These are phyloP conservation scores for Crucihimalaya himalaica DNA, from an alignment of 345 rosid genomes.

Conservation along the genomic window DNA sequence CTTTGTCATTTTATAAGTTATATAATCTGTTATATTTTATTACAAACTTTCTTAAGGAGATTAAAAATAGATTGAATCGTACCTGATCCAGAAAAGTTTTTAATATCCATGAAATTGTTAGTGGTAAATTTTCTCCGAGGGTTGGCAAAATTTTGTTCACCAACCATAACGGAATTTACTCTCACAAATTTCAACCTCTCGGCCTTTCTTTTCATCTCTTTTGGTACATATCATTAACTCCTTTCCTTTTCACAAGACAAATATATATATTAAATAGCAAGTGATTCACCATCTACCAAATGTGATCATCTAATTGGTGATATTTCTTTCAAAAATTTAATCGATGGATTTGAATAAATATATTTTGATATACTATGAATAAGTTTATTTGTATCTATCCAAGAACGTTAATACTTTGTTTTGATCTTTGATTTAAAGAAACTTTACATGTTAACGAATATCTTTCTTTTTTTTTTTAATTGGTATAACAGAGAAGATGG, in stretches of 20 bases:
- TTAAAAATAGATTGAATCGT: conserved; percentile 5
- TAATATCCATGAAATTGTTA: conserved; percentile 9
- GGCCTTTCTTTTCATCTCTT: conserved; percentile 33
- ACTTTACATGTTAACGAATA: background rate
- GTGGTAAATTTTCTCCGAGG: conserved; percentile 44
- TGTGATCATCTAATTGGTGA: conserved; percentile 27
- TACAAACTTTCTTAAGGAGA: background rate
- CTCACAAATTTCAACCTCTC: conserved; percentile 36
- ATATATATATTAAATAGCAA: conserved; percentile 25
- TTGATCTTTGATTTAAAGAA: background rate
- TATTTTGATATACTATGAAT: background rate
- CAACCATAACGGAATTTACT: conserved; percentile 51
- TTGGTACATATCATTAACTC: conserved; percentile 40
- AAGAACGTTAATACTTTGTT: background rate
- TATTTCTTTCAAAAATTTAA: background rate
- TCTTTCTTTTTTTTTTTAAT: background rate
- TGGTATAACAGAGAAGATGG: conserved; percentile 8
- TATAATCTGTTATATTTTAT: background rate
- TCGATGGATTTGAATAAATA: background rate
- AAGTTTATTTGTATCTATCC: background rate
- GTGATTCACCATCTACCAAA: conserved; percentile 33
- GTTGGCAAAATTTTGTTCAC: conserved; percentile 51
- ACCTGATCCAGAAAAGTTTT: conserved; percentile 20
- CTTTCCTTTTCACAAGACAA: conserved; percentile 34
- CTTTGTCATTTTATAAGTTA: conserved; percentile 1